Evolutionary conservation across 2,329 filamentous ascomycete species (phyloP), one percentile per base, ranked within the genome.

Genomic region (Periconia macrospinosa): DNA sequence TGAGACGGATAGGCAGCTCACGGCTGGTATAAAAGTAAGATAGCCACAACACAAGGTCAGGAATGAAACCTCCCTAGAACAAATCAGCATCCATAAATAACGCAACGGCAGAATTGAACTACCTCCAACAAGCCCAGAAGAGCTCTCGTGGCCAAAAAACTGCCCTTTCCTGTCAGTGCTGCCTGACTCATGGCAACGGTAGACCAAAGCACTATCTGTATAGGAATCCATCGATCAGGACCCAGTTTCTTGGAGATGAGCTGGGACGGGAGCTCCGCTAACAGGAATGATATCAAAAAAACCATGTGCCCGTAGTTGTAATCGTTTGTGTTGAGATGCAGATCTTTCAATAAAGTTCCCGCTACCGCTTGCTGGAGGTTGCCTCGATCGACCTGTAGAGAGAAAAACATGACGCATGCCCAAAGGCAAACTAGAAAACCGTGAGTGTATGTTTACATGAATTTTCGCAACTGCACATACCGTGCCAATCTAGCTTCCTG

Each of bases 251-350:
- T 77, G 19, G 69, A 72, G n/a, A 76, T 63, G 6, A 77, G 63
- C 30, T 75, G 72, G 0, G 72, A 72, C 1, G 75, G 75, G 20
- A 77, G 63, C 47, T 75, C 74, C 1, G 74, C 72, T 5, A 58
- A 55, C 14, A 95, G 91, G 76, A 94, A 94, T 70, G 90, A 91
- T 20, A 83, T 82, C 73, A 90, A 92, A 78, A 92, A 92, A 8
- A 88, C 68, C 1, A 67, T 71, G 30, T 68, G 49, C 23, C 62
- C 62, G 37, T 45, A 45, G 42, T 65, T 65, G 49, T 60, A 65
- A 43, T 57, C 50, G 17, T 42, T 41, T 13, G 41, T 49, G 8
- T 27, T 46, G 18, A 49, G 46, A 9, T 45, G 15, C 13, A 53
- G 20, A 13, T 45, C 47, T 11, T 47, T 33, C 10, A 50, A 23